A percentile compares a stretch with the other conserved stretches of the same genome.
Evolutionary conservation across 257 asterid genomes (phyloP).

Genomic region (Anisodus tanguticus): DNA sequence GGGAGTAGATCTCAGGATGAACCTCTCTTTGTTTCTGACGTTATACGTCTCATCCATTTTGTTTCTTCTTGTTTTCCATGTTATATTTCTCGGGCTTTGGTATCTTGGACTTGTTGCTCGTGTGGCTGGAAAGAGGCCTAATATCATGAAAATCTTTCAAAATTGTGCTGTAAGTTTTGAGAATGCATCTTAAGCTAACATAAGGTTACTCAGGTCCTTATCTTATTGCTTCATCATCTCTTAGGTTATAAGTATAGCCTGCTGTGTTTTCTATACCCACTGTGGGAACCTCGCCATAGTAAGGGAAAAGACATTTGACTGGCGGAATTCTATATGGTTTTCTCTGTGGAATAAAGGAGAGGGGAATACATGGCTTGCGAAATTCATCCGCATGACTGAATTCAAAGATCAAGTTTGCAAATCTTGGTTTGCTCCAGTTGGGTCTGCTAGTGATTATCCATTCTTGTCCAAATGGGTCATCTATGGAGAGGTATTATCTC

Average conservation of each 20-base stretch:
- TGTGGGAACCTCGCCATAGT: conserved; percentile 93
- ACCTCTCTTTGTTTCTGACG: conserved; percentile 87
- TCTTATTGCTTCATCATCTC: conserved; percentile 44
- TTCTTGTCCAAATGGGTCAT: conserved; percentile 94
- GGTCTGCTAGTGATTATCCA: conserved; percentile 95
- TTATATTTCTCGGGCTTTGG: conserved; percentile 91
- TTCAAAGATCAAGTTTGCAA: conserved; percentile 88
- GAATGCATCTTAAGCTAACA: conserved; percentile 36
- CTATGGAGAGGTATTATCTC: conserved; percentile 84
- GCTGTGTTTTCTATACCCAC: conserved; percentile 99
- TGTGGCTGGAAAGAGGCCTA: conserved; percentile 94
- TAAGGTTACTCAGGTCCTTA: conserved; percentile 46
- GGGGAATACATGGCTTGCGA: conserved; percentile 82
- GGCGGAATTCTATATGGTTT: conserved; percentile 76
- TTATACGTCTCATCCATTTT: conserved; percentile 82
- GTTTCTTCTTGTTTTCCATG: conserved; percentile 93
- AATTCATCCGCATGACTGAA: conserved; percentile 82
- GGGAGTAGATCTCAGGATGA: conserved; percentile 99
- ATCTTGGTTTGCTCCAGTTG: conserved; percentile 99
- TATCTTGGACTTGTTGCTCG: conserved; percentile 96
- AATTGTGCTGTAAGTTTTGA: conserved; percentile 88
- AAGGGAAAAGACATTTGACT: conserved; percentile 67
- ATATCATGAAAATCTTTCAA: conserved; percentile 77
- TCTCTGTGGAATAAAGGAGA: conserved; percentile 81
- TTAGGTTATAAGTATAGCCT: conserved; percentile 99